These are phyloP conservation scores for Phaeosphaeria sp. DNA, from an alignment of 2,329 filamentous ascomycete species.

Conservation along the genomic window DNA sequence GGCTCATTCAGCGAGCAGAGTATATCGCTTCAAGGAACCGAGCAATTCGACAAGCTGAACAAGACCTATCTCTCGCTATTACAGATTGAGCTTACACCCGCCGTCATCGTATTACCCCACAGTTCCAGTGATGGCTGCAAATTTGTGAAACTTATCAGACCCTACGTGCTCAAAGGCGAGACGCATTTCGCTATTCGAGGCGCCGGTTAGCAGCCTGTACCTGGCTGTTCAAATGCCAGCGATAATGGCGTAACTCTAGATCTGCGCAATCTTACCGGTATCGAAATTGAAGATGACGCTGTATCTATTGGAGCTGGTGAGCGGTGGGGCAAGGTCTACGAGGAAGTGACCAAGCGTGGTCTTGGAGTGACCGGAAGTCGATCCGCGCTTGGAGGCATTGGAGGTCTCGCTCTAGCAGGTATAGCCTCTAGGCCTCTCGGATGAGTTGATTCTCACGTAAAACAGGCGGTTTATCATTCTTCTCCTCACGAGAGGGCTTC, in stretches of 20 bases:
- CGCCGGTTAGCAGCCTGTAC: slow-evolving; percentile 9
- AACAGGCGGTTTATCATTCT: slow-evolving; percentile 16
- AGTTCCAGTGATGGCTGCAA: no score
- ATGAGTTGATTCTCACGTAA: no score
- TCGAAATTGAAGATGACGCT: slow-evolving; percentile 4
- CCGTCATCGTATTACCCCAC: no score
- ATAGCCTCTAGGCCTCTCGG: no score
- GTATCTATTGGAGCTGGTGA: slow-evolving; percentile 8
- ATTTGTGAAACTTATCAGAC: slow-evolving; percentile 2
- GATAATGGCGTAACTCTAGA: slow-evolving; percentile 7
- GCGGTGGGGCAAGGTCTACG: slow-evolving; percentile 8
- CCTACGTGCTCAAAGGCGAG: neutral
- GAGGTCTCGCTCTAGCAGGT: slow-evolving; percentile 5
- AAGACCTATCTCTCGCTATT: no score
- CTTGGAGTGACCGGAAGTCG: slow-evolving; percentile 10
- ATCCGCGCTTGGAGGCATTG: neutral
- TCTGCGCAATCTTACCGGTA: slow-evolving; percentile 1
- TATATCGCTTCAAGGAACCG: no score
- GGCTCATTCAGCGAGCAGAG: no score
- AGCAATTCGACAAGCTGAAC: no score
- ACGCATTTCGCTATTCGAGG: slow-evolving; percentile 2
- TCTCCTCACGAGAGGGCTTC: slow-evolving; percentile 15
- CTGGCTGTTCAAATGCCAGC: slow-evolving; percentile 6
- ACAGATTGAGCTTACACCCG: no score
- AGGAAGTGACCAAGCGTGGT: slow-evolving; percentile 5